Percentiles rank a stretch among this genome's conserved stretches.
These are phyloP conservation scores for Ceratopteris richardii DNA, from an alignment of 75 land plant species.

Conservation along the genomic window DNA sequence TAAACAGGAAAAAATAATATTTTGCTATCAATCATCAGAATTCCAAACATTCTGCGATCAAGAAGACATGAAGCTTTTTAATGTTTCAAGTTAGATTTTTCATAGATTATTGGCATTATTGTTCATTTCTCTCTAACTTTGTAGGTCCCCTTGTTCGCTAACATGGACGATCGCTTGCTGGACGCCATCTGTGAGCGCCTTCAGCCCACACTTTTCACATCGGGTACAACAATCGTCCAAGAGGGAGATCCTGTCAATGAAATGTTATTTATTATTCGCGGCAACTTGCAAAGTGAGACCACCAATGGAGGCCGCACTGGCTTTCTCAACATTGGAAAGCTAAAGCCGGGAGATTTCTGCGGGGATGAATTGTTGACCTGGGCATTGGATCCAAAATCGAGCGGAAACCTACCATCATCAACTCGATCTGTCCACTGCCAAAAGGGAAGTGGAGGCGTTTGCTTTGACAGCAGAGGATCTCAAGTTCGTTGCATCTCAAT, in stretches of 20 bases:
- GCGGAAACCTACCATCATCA: constrained; percentile 48
- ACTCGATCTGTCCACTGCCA: constrained; percentile 53
- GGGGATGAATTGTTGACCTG: constrained; percentile 69
- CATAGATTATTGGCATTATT: too few relatives aligned
- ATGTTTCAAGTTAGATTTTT: too few relatives aligned
- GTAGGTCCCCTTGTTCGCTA: constrained; percentile 79
- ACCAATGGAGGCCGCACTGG: constrained; percentile 82
- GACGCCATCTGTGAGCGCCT: constrained; percentile 91
- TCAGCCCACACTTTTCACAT: constrained; percentile 53
- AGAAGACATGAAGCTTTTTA: too few relatives aligned
- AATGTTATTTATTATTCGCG: constrained; percentile 76
- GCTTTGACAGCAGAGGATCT: constrained; percentile 59
- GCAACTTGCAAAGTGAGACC: constrained; percentile 43
- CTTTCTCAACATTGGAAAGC: constrained; percentile 39
- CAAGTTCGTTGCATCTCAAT: constrained; percentile 65
- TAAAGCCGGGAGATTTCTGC: constrained; percentile 63
- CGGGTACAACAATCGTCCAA: constrained; percentile 3
- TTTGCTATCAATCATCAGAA: neutral
- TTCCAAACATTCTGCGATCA: neutral
- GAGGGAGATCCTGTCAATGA: constrained; percentile 78
- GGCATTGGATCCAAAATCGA: constrained; percentile 60
- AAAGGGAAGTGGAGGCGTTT: constrained; percentile 69
- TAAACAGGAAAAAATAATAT: too few relatives aligned
- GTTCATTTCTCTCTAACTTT: too few relatives aligned
- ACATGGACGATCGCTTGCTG: constrained; percentile 74